Conservation (phyloP, 352 stramenopile species). For the Thraustochytrium striatum region DNA sequence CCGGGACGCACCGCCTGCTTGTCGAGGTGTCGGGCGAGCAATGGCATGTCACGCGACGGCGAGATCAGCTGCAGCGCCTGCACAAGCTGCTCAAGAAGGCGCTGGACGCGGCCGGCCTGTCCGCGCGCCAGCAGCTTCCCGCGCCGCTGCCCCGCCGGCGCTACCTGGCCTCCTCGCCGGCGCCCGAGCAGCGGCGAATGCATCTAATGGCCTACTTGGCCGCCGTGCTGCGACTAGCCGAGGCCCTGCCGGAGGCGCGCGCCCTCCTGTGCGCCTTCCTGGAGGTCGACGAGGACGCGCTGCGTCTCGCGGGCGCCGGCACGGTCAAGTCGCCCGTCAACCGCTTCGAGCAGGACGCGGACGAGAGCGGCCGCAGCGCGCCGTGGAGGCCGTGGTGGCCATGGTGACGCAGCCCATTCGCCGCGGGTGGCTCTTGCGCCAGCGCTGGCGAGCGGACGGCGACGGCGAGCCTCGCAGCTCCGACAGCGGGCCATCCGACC, state of each 20-base stretch:
- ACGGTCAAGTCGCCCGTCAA: neutral
- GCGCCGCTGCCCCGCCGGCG: conserved; percentile 15
- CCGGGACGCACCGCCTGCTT: too few species aligned
- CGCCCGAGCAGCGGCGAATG: neutral
- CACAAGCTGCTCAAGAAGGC: conserved; percentile 27
- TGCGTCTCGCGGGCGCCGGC: neutral
- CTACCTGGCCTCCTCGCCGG: neutral
- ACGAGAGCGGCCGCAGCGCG: neutral
- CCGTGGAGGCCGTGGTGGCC: neutral
- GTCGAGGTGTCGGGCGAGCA: neutral
- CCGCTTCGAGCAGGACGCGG: neutral
- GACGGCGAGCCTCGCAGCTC: neutral
- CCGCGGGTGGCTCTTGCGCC: neutral
- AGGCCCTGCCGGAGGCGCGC: neutral
- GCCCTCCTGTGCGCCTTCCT: conserved; percentile 22
- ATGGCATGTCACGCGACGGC: conserved; percentile 6
- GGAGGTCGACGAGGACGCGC: conserved; percentile 27
- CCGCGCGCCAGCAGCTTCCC: neutral
- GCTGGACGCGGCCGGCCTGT: neutral
- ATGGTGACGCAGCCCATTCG: neutral
- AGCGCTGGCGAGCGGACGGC: neutral
- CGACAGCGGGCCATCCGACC: neutral
- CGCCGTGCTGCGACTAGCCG: neutral
- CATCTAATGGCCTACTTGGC: conserved; percentile 18
- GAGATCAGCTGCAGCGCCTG: neutral